Evolutionary conservation across 2,329 filamentous ascomycete genomes (phyloP).

Genomic region (Monilinia fructicola): DNA sequence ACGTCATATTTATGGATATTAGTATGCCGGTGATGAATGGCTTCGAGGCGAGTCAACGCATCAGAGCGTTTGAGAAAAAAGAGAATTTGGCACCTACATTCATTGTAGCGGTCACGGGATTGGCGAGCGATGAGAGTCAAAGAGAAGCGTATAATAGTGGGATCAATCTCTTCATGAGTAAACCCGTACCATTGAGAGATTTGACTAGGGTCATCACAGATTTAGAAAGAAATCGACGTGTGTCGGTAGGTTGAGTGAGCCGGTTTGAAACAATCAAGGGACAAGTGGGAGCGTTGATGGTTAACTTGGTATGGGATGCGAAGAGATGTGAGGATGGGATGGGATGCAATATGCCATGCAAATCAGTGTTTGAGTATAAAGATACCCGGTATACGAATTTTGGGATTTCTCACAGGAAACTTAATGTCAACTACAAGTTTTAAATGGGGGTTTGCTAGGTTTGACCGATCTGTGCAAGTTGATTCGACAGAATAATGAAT

Average conservation of each 20-base stretch:
- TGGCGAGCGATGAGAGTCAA: constrained; percentile 48
- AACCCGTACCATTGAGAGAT: constrained; percentile 43
- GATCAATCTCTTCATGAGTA: constrained; percentile 53
- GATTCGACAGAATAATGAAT: too few species aligned
- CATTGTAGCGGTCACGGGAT: constrained; percentile 52
- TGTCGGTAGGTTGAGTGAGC: neutral
- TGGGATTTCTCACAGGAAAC: neutral
- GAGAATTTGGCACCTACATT: constrained; percentile 37
- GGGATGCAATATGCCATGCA: neutral
- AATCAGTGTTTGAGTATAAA: neutral
- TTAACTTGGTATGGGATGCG: too few species aligned
- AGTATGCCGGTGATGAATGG: constrained; percentile 56
- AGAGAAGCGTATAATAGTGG: constrained; percentile 51
- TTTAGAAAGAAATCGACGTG: neutral
- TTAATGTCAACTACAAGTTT: too few species aligned
- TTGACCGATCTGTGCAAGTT: too few species aligned
- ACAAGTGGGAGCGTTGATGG: neutral
- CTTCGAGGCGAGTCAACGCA: constrained; percentile 31
- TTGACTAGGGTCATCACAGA: neutral
- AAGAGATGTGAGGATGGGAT: neutral
- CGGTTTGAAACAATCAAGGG: neutral
- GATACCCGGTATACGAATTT: constrained; percentile 5
- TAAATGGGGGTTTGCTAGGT: too few species aligned
- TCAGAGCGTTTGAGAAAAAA: constrained; percentile 21
- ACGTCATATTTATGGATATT: constrained; percentile 52